Conservation (phyloP, 495 filamentous ascomycete genomes). For the Talaromyces borbonicus region DNA sequence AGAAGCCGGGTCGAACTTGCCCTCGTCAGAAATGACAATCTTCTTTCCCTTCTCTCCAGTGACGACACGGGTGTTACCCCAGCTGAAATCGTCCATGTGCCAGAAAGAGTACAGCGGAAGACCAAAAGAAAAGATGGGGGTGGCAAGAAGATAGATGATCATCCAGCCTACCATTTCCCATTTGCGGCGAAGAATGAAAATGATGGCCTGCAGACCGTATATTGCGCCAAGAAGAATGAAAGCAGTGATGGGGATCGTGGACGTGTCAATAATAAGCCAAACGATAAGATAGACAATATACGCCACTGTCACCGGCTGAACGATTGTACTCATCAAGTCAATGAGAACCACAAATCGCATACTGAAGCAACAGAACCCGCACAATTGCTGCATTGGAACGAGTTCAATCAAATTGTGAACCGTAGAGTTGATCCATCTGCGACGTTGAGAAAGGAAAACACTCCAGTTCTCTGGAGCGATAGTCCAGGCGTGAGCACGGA, state of each 20-base stretch:
- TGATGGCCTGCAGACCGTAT: slow-evolving; percentile 93
- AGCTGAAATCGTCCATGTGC: slow-evolving; percentile 99
- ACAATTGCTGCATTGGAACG: slow-evolving; percentile 84
- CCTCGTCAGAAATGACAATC: slow-evolving; percentile 91
- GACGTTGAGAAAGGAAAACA: slow-evolving; percentile 95
- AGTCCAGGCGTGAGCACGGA: slow-evolving; percentile 86
- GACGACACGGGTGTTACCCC: slow-evolving; percentile 94
- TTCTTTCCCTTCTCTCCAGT: slow-evolving; percentile 93
- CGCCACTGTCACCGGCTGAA: slow-evolving; percentile 85
- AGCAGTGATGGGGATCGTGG: slow-evolving; percentile 65
- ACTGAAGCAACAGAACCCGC: slow-evolving; percentile 99
- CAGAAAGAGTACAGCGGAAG: slow-evolving; percentile 96
- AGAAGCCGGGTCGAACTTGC: slow-evolving; percentile 87
- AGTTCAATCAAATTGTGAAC: slow-evolving; percentile 97
- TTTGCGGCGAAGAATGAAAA: slow-evolving; percentile 90
- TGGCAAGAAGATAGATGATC: slow-evolving; percentile 86
- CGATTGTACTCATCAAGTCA: slow-evolving; percentile 82
- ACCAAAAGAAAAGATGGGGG: slow-evolving; percentile 85
- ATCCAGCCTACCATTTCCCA: slow-evolving; percentile 99
- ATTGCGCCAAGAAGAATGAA: slow-evolving; percentile 88
- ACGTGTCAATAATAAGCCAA: slow-evolving; percentile 48
- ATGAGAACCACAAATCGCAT: slow-evolving; percentile 98
- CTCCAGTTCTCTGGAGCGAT: slow-evolving; percentile 88
- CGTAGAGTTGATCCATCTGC: slow-evolving; percentile 99
- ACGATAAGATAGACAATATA: slow-evolving; percentile 88